These are phyloP conservation scores for Sporobolomyces pararoseus DNA, from an alignment of 768 basidiomycete species.

Conservation along the genomic window DNA sequence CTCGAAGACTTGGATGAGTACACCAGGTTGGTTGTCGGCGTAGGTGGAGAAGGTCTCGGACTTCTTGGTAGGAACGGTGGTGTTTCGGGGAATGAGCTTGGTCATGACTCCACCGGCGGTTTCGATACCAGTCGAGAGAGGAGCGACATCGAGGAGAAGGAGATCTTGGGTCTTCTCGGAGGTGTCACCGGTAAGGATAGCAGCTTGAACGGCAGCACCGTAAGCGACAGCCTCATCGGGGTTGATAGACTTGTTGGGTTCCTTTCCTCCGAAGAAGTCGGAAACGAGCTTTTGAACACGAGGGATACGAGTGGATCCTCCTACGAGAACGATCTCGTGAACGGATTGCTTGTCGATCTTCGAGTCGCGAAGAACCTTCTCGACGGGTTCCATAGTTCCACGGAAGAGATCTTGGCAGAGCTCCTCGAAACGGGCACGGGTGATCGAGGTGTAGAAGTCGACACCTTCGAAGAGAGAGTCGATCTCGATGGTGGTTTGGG, in stretches of 20 bases:
- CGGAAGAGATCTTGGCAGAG: constrained; percentile 94
- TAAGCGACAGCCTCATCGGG: constrained; percentile 98
- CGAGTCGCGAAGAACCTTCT: constrained; percentile 95
- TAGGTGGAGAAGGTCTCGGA: constrained; percentile 89
- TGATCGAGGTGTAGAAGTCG: constrained; percentile 97
- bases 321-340: constrained; percentile 95
- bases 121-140: constrained; percentile 89
- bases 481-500: constrained; percentile 95
- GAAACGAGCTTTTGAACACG: constrained; percentile 95
- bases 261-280: constrained; percentile 90
- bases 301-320: constrained; percentile 97
- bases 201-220: constrained; percentile 97
- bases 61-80: constrained; percentile 97
- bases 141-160: constrained; percentile 88
- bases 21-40: constrained; percentile 97
- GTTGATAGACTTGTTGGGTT: constrained; percentile 99
- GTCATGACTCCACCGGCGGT: constrained; percentile 99
- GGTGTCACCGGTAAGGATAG: constrained; percentile 94
- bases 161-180: constrained; percentile 97
- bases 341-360: constrained; percentile 96
- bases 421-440: constrained; percentile 96
- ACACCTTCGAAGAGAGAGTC: constrained; percentile 97
- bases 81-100: constrained; percentile 78
- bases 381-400: constrained; percentile 86
- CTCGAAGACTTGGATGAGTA: constrained; percentile 96